Percentiles rank a stretch among this genome's conserved stretches.
Evolutionary conservation across 768 basidiomycete species (phyloP).

Genomic region (Podaxis mareebaensis): DNA sequence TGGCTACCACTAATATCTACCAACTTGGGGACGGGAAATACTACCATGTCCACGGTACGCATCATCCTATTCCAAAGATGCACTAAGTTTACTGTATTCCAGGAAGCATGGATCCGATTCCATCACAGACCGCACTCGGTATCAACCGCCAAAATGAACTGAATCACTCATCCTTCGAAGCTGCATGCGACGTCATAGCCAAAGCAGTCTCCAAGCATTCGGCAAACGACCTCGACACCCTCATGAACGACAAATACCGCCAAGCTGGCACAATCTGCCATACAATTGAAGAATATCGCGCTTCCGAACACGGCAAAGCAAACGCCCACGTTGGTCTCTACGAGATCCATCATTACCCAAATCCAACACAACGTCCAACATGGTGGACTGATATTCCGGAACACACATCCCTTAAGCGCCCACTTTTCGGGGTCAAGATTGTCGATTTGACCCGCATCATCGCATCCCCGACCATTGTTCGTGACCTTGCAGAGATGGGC

Average conservation of each 20-base stretch:
- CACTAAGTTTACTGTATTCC: background rate
- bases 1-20: conserved; percentile 26
- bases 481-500: conserved; percentile 29
- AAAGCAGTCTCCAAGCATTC: conserved; percentile 16
- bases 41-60: conserved; percentile 26
- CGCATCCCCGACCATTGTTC: conserved; percentile 24
- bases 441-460: conserved; percentile 31
- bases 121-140: conserved; percentile 14
- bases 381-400: conserved; percentile 24
- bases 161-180: conserved; percentile 2
- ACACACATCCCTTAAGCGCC: conserved; percentile 17
- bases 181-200: conserved; percentile 17
- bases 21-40: conserved; percentile 26
- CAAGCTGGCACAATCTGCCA: conserved; percentile 27
- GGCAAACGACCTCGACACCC: conserved; percentile 20
- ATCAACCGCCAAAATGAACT: conserved; percentile 9
- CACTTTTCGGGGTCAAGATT: conserved; percentile 27
- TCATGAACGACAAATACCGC: conserved; percentile 25
- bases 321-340: conserved; percentile 27
- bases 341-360: conserved; percentile 26
- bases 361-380: conserved; percentile 16
- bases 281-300: conserved; percentile 23
- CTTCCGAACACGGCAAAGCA: conserved; percentile 25
- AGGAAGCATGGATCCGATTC: conserved; percentile 20
- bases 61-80: background rate